Percentiles rank a stretch among this genome's conserved stretches.
Conservation (phyloP, 805 yeast genomes). For the Starmerella khaoyaiensis region DNA sequence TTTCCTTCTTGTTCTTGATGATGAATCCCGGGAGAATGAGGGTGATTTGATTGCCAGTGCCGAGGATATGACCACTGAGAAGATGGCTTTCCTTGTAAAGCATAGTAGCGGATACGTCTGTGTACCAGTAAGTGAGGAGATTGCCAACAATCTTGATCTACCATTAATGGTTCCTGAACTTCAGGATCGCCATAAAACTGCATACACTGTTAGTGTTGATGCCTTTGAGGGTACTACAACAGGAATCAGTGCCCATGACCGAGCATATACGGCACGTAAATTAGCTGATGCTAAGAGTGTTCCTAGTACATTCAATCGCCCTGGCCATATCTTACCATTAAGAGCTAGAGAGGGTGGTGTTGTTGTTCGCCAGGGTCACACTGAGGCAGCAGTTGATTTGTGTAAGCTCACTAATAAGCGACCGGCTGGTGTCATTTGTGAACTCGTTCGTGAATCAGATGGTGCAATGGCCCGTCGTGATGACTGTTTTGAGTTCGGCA, state of each 20-base stretch:
- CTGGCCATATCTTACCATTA: slow-evolving; percentile 90
- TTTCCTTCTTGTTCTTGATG: slow-evolving; percentile 92
- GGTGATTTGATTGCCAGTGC: slow-evolving; percentile 97
- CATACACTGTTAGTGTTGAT: slow-evolving; percentile 89
- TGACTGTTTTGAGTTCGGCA: slow-evolving; percentile 65
- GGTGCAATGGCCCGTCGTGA: slow-evolving; percentile 91
- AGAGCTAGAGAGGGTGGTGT: slow-evolving; percentile 83
- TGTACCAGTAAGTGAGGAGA: slow-evolving; percentile 63
- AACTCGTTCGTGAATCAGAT: slow-evolving; percentile 81
- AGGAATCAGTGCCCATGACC: slow-evolving; percentile 89
- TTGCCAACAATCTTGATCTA: slow-evolving; percentile 69
- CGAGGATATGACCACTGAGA: slow-evolving; percentile 55
- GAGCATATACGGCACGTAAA: slow-evolving; percentile 66
- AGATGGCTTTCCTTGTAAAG: slow-evolving; percentile 90
- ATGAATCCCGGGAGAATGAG: slow-evolving; percentile 90
- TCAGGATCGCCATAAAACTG: slow-evolving; percentile 87
- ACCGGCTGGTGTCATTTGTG: slow-evolving; percentile 89
- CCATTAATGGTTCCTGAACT: slow-evolving; percentile 58
- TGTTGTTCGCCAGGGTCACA: slow-evolving; percentile 76
- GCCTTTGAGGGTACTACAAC: slow-evolving; percentile 82
- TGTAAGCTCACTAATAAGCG: slow-evolving; percentile 61
- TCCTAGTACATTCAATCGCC: slow-evolving; percentile 63
- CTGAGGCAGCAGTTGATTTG: slow-evolving; percentile 91
- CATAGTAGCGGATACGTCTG: slow-evolving; percentile 73
- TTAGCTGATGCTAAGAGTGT: slow-evolving; percentile 49